Percentiles rank a stretch among this genome's conserved stretches.
phyloP scores from a whole-genome alignment of 495 filamentous ascomycete genomes.

The Tuber indicum region DNA sequence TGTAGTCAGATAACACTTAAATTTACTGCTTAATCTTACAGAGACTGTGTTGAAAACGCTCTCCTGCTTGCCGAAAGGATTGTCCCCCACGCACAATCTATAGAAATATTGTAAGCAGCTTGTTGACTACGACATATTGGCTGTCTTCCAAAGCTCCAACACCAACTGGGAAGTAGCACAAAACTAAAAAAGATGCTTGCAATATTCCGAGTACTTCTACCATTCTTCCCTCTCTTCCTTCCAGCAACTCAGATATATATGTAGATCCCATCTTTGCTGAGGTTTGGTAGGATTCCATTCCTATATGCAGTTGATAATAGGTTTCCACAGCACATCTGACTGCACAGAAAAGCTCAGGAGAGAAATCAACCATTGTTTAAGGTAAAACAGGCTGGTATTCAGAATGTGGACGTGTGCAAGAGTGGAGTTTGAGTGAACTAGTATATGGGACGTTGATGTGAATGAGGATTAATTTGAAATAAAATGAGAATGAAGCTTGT shows the following conservation, averaged over 20 bases:
- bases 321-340: neutral
- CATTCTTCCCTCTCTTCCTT: neutral
- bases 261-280: neutral
- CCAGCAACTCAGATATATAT: neutral
- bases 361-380: neutral
- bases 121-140: no score
- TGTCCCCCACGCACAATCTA: no score
- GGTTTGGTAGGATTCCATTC: neutral
- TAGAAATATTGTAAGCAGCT: no score
- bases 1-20: no score
- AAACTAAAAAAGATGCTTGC: neutral
- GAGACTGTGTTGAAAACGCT: no score
- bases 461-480: neutral
- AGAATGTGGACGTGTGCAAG: neutral
- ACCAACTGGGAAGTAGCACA: neutral
- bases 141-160: neutral
- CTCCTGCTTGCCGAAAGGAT: no score
- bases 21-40: no score
- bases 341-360: neutral
- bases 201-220: neutral
- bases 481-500: no score
- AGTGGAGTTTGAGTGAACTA: neutral
- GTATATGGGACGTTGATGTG: no score
- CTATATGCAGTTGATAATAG: neutral
- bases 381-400: neutral